These are phyloP conservation scores for Eleusine coracana DNA, from an alignment of 176 grass and related monocot species.

Conservation along the genomic window DNA sequence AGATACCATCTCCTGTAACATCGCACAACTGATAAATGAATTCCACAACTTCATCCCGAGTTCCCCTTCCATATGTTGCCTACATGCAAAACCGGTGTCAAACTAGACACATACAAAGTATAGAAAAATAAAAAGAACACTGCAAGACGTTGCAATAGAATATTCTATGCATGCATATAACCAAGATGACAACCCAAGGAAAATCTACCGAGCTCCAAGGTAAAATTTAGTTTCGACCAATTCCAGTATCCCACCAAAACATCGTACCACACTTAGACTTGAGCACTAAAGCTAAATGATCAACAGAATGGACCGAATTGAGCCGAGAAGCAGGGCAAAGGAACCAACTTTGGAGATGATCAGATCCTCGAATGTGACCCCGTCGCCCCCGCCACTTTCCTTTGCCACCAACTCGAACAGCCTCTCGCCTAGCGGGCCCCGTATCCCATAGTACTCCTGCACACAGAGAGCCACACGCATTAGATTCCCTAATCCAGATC, in stretches of 20 bases:
- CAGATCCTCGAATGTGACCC: constrained; percentile 71
- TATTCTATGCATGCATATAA: neutral
- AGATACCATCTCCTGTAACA: constrained; percentile 62
- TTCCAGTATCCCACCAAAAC: neutral
- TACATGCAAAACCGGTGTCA: constrained; percentile 29
- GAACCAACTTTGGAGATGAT: constrained; percentile 70
- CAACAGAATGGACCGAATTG: neutral
- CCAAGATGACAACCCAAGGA: neutral
- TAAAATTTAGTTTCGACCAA: neutral
- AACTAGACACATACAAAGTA: constrained; percentile 12
- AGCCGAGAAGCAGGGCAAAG: neutral
- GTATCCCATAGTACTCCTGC: constrained; percentile 75
- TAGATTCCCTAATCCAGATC: constrained; percentile 31
- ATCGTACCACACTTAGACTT: neutral
- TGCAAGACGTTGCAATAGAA: neutral
- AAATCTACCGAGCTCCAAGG: neutral
- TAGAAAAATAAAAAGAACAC: neutral
- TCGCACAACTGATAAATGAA: constrained; percentile 83
- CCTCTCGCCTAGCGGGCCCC: constrained; percentile 53
- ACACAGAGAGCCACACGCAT: neutral
- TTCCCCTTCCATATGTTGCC: constrained; percentile 85
- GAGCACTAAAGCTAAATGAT: neutral
- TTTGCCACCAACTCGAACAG: constrained; percentile 72
- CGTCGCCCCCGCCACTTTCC: constrained; percentile 61
- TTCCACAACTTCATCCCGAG: constrained; percentile 75